Evolutionary conservation across 768 basidiomycete species (phyloP).

Genomic region (Suillus hirtellus): DNA sequence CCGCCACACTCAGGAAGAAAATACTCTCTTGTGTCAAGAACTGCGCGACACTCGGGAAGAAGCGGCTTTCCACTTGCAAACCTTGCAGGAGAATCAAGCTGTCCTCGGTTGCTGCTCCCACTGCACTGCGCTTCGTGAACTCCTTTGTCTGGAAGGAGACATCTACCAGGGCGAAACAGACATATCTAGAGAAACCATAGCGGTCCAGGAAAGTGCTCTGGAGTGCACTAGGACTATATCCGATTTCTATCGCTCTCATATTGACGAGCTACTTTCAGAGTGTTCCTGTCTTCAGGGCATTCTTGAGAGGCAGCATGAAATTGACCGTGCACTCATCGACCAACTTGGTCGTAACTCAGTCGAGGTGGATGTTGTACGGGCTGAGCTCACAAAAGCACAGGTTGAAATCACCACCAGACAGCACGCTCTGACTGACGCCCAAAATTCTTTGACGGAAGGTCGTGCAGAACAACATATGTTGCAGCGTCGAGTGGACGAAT

Average conservation of each 20-base stretch:
- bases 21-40: slow-evolving; percentile 37
- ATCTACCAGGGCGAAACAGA: slow-evolving; percentile 17
- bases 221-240: slow-evolving; percentile 26
- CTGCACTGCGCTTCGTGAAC: slow-evolving; percentile 7
- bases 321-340: slow-evolving; percentile 23
- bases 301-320: slow-evolving; percentile 18
- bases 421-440: slow-evolving; percentile 22
- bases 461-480: slow-evolving; percentile 25
- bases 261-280: slow-evolving; percentile 33
- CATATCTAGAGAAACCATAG: slow-evolving; percentile 15
- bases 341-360: slow-evolving; percentile 44
- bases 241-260: slow-evolving; percentile 39
- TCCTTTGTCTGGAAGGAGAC: slow-evolving; percentile 21
- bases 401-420: slow-evolving; percentile 35
- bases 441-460: slow-evolving; percentile 21
- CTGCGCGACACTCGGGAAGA: slow-evolving; percentile 23
- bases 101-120: slow-evolving; percentile 1
- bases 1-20: slow-evolving; percentile 57
- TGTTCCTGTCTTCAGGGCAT: slow-evolving; percentile 14
- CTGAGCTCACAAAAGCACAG: slow-evolving; percentile 42
- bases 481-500: slow-evolving; percentile 26
- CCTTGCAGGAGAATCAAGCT: slow-evolving; percentile 12
- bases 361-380: slow-evolving; percentile 42
- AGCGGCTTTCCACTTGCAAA: slow-evolving; percentile 15
- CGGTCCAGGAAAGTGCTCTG: slow-evolving; percentile 13